These are phyloP conservation scores for Isoetes engelmannii DNA, from an alignment of 83 land plant species.

Conservation along the genomic window DNA sequence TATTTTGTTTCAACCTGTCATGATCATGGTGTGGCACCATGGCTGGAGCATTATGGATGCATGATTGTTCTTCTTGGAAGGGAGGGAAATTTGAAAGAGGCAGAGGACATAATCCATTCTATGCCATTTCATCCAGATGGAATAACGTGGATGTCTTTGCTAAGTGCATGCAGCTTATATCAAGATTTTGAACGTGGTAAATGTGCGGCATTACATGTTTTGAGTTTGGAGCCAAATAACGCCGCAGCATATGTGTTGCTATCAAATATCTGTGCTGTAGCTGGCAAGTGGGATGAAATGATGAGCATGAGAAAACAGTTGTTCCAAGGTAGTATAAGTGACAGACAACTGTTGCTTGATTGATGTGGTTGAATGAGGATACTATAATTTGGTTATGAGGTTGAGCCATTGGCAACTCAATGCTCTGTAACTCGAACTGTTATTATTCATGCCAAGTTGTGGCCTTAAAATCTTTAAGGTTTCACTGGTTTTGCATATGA, in stretches of 20 bases:
- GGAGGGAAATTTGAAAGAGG: not conserved
- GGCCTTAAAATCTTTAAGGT: too few relatives aligned
- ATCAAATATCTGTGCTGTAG: not conserved
- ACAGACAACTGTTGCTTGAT: too few relatives aligned
- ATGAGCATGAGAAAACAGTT: too few relatives aligned
- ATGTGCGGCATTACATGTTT: not conserved
- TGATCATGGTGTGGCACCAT: not conserved
- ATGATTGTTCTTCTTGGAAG: not conserved
- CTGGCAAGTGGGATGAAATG: too few relatives aligned
- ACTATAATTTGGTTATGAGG: too few relatives aligned
- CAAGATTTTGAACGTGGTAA: not conserved
- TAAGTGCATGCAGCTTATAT: not conserved
- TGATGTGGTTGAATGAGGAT: too few relatives aligned
- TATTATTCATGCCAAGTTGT: too few relatives aligned
- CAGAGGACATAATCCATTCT: not conserved
- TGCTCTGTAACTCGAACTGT: too few relatives aligned
- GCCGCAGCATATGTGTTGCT: not conserved
- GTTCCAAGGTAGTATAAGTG: too few relatives aligned
- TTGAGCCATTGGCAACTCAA: too few relatives aligned
- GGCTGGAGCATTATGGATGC: constrained; percentile 1
- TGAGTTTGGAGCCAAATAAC: not conserved
- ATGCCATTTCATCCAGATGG: constrained; percentile 8
- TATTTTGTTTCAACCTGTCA: not conserved
- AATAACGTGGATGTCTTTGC: not conserved
- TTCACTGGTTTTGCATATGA: too few relatives aligned